Conservation (phyloP, 805 yeast genomes). For the Saccharomycopsis amapae region DNA sequence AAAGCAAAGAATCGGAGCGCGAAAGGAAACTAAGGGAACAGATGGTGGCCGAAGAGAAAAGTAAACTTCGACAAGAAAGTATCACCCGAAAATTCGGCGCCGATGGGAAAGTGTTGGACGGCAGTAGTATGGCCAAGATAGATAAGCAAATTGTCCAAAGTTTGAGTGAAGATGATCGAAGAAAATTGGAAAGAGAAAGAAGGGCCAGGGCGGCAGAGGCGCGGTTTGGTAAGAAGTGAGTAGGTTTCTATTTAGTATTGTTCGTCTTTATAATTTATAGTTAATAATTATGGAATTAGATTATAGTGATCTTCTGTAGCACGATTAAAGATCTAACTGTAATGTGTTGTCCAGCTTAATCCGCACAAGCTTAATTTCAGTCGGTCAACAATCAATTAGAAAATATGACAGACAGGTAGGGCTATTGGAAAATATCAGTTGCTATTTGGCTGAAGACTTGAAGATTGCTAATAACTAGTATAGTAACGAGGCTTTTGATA, state of each 20-base stretch:
- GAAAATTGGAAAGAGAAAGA: constrained; percentile 83
- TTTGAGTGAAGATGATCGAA: constrained; percentile 64
- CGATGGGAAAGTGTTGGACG: constrained; percentile 6
- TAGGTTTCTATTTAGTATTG: not conserved
- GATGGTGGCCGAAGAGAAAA: constrained; percentile 32
- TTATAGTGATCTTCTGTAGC: not conserved
- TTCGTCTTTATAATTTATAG: not conserved
- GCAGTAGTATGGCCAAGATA: constrained; percentile 22
- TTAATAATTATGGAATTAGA: not conserved
- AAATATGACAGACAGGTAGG: not conserved
- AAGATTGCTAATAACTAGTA: too few relatives aligned
- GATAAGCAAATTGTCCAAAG: constrained; percentile 45
- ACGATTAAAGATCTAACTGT: not conserved
- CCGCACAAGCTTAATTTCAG: not conserved
- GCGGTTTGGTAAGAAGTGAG: constrained; percentile 38
- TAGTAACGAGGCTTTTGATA: too few relatives aligned
- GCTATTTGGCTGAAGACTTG: too few relatives aligned
- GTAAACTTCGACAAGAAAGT: not conserved
- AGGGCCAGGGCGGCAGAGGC: constrained; percentile 97
- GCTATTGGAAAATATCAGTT: too few relatives aligned
- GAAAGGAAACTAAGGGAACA: constrained; percentile 37
- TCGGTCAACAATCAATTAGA: not conserved
- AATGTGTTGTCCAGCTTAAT: not conserved
- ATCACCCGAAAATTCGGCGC: constrained; percentile 25
- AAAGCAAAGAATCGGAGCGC: constrained; percentile 33